These are phyloP conservation scores for Dalbergia oliveri DNA, from an alignment of 306 rosid species.

Conservation along the genomic window DNA sequence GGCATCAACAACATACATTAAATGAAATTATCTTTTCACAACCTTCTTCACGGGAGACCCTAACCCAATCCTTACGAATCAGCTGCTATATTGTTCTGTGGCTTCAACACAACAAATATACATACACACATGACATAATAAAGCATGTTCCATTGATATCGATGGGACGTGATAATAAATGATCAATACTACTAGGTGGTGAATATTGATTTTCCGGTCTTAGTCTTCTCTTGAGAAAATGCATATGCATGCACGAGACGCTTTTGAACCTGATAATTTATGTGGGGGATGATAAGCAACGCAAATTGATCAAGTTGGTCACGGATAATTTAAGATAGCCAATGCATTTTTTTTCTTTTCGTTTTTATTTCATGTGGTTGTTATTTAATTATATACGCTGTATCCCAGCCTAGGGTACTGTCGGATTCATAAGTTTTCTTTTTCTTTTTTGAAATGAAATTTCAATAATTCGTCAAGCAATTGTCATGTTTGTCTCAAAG, in stretches of 20 bases:
- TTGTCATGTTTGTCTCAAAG: neutral
- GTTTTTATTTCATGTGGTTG: constrained; percentile 13
- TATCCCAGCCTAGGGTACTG: neutral
- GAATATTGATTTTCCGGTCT: constrained; percentile 19
- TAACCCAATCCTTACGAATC: neutral
- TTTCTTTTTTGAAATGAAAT: neutral
- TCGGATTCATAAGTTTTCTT: neutral
- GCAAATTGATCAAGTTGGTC: neutral
- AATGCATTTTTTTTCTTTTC: neutral
- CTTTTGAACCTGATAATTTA: neutral
- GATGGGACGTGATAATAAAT: neutral
- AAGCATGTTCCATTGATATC: neutral
- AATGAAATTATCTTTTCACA: neutral
- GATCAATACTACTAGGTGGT: neutral
- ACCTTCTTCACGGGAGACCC: neutral
- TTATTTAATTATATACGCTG: neutral
- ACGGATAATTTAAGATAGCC: neutral
- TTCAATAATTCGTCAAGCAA: neutral
- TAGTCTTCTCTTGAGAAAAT: neutral
- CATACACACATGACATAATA: neutral
- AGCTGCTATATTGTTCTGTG: neutral
- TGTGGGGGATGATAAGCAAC: neutral
- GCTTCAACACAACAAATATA: neutral
- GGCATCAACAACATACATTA: neutral
- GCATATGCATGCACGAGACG: neutral